These are phyloP conservation scores for Brassica nigra DNA, from an alignment of 345 rosid species.

Conservation along the genomic window DNA sequence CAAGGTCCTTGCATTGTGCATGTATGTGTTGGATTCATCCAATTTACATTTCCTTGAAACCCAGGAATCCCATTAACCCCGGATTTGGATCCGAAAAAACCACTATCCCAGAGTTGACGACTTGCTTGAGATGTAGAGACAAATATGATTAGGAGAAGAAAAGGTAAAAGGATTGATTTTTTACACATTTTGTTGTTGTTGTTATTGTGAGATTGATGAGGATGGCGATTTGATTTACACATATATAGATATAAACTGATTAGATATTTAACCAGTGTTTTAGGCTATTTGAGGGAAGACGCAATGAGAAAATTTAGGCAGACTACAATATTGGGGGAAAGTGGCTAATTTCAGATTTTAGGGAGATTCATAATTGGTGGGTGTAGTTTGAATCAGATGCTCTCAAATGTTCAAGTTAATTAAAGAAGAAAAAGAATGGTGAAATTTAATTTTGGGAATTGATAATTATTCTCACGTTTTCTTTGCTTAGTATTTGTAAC, in stretches of 20 bases:
- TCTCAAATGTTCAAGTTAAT: neutral
- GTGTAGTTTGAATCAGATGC: neutral
- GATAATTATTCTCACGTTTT: neutral
- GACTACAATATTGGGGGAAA: slow-evolving; percentile 24
- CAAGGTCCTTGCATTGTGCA: slow-evolving; percentile 33
- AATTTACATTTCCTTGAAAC: neutral
- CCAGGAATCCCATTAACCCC: slow-evolving; percentile 1
- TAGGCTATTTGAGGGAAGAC: slow-evolving; percentile 10
- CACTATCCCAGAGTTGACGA: slow-evolving; percentile 29
- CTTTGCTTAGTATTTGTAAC: too few species aligned
- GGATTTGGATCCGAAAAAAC: neutral
- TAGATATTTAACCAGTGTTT: slow-evolving; percentile 12
- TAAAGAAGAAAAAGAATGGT: neutral
- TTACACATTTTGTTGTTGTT: slow-evolving; percentile 29
- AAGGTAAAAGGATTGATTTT: neutral
- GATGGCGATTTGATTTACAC: neutral
- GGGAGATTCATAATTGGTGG: slow-evolving; percentile 2
- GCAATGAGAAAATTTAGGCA: slow-evolving; percentile 24
- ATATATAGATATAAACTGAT: neutral
- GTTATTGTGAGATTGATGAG: slow-evolving; percentile 22
- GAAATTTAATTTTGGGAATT: neutral
- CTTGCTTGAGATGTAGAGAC: slow-evolving; percentile 27
- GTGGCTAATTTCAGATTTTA: slow-evolving; percentile 19
- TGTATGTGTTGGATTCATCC: slow-evolving; percentile 11
- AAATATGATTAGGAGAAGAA: slow-evolving; percentile 20